Evolutionary conservation across 2,329 filamentous ascomycete genomes (phyloP).

Genomic region (Colletotrichum sansevieriae): DNA sequence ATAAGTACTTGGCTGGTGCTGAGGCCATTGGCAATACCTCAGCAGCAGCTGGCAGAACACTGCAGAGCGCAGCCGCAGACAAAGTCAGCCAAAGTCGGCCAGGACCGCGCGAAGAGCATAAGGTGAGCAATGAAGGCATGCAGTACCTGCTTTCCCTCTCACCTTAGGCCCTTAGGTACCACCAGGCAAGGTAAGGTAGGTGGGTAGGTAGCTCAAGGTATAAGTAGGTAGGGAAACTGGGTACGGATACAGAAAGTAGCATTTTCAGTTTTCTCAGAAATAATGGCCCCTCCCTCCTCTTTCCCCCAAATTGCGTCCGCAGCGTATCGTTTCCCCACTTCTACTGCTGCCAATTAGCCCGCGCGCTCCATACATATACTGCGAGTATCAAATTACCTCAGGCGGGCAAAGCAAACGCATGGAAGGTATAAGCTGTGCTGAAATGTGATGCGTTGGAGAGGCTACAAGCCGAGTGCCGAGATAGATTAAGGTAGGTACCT

Average conservation of each 20-base stretch:
- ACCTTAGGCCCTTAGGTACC: too few relatives aligned
- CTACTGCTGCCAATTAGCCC: constrained; percentile 13
- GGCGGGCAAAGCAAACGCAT: too few relatives aligned
- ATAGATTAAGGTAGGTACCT: not conserved
- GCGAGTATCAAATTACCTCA: not conserved
- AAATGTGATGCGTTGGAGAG: not conserved
- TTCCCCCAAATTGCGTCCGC: constrained; percentile 21
- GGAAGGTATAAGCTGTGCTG: too few relatives aligned
- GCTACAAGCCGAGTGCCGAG: not conserved
- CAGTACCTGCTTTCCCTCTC: too few relatives aligned
- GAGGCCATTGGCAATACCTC: not conserved
- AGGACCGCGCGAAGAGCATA: too few relatives aligned
- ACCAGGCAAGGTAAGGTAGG: too few relatives aligned
- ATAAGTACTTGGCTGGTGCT: constrained; percentile 13
- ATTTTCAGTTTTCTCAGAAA: not conserved
- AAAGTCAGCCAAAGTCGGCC: too few relatives aligned
- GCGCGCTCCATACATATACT: constrained; percentile 38
- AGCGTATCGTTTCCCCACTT: constrained; percentile 30
- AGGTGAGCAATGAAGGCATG: too few relatives aligned
- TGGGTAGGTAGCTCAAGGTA: too few relatives aligned
- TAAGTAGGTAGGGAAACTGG: too few relatives aligned
- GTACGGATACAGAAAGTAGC: not conserved
- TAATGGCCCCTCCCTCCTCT: not conserved
- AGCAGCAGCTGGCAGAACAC: too few relatives aligned
- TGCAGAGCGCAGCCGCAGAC: too few relatives aligned